Percentiles rank a stretch among this genome's conserved stretches.
phyloP scores from a whole-genome alignment of 1,284 basidiomycete species.

The Anthracocystis setariae region DNA sequence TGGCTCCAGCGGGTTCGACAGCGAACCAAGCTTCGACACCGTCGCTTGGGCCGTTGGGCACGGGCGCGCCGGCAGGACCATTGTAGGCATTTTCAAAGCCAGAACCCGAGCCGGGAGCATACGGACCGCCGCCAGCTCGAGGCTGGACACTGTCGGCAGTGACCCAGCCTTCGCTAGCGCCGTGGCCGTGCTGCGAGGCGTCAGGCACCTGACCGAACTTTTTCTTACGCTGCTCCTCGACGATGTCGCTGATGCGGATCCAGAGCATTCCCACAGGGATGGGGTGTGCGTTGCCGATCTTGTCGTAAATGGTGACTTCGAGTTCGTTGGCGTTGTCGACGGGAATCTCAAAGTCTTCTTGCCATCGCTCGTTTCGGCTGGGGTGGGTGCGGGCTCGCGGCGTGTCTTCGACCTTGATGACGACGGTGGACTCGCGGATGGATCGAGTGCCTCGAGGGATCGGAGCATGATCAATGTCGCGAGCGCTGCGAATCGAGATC shows the following conservation, averaged over 20 bases:
- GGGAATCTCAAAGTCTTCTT: constrained; percentile 94
- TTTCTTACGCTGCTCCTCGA: constrained; percentile 91
- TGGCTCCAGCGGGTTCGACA: constrained; percentile 95
- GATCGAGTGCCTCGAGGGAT: constrained; percentile 70
- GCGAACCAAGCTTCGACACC: constrained; percentile 97
- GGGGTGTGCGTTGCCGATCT: constrained; percentile 79
- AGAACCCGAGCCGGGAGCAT: constrained; percentile 13
- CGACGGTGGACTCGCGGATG: constrained; percentile 82
- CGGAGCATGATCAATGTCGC: constrained; percentile 94
- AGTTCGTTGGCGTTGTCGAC: constrained; percentile 99
- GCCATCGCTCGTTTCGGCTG: constrained; percentile 93
- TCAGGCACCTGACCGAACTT: constrained; percentile 77
- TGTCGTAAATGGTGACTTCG: constrained; percentile 95
- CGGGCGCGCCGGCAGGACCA: constrained; percentile 51
- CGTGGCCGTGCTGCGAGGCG: constrained; percentile 48
- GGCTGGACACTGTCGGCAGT: constrained; percentile 62
- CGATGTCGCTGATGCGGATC: constrained; percentile 93
- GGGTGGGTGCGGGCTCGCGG: constrained; percentile 91
- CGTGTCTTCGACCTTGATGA: constrained; percentile 95
- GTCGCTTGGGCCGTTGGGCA: constrained; percentile 70
- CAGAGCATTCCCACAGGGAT: constrained; percentile 94
- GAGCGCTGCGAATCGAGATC: constrained; percentile 86
- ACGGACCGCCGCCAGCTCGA: constrained; percentile 27
- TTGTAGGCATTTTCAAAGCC: constrained; percentile 46
- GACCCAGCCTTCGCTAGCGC: constrained; percentile 64